These are phyloP conservation scores for Physocladia obscura DNA, from an alignment of 192 early-diverging fungal genomes.

Conservation along the genomic window DNA sequence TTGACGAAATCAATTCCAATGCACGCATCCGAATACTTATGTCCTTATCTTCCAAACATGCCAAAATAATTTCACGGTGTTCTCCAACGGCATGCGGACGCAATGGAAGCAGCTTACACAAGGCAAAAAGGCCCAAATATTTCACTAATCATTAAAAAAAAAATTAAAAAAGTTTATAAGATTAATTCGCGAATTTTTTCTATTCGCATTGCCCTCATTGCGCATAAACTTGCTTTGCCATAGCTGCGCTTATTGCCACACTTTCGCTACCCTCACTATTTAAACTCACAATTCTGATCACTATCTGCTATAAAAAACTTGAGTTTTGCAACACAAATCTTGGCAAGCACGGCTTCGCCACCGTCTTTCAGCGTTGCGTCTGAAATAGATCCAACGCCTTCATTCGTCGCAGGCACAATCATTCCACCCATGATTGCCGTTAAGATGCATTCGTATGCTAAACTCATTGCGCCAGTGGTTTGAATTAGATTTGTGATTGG, in stretches of 20 bases:
- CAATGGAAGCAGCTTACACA: slow-evolving; percentile 79
- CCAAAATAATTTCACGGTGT: slow-evolving; percentile 79
- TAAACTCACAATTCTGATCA: slow-evolving; percentile 85
- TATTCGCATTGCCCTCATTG: too few relatives aligned
- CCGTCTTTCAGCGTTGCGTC: slow-evolving; percentile 4
- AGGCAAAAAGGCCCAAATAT: slow-evolving; percentile 86
- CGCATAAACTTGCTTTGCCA: too few relatives aligned
- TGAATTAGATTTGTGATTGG: slow-evolving; percentile 83
- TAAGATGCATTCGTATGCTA: slow-evolving; percentile 97
- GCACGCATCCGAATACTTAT: slow-evolving; percentile 87
- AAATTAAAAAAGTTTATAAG: background rate
- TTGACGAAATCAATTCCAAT: slow-evolving; percentile 78
- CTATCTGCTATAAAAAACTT: slow-evolving; percentile 76
- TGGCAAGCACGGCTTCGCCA: slow-evolving; percentile 59
- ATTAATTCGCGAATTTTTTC: too few relatives aligned
- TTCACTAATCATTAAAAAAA: slow-evolving; percentile 57
- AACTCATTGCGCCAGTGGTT: slow-evolving; percentile 89
- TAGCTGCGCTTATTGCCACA: too few relatives aligned
- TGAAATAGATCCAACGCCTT: slow-evolving; percentile 30
- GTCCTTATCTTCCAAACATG: slow-evolving; percentile 90
- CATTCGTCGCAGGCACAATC: slow-evolving; percentile 62
- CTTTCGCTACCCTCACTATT: too few relatives aligned
- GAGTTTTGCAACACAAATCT: slow-evolving; percentile 81
- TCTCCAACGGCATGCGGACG: slow-evolving; percentile 80
- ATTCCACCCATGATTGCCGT: slow-evolving; percentile 89